phyloP scores from a whole-genome alignment of 164 flowering plant genomes.

The Vitis rupestris region DNA sequence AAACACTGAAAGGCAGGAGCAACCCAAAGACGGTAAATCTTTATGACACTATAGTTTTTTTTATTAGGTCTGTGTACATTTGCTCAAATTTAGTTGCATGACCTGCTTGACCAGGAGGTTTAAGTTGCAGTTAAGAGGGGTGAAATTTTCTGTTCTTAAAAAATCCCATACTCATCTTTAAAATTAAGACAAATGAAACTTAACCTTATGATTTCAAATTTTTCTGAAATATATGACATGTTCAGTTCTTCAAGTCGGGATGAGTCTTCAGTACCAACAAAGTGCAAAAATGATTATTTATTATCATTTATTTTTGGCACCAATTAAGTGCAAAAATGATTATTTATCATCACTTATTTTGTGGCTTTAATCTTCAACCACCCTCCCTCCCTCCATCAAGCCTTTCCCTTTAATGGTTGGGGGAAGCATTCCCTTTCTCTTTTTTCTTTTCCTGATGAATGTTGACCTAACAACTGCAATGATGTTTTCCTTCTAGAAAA shows the following conservation, averaged over 20 bases:
- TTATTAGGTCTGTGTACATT: not conserved
- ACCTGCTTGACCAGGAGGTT: not conserved
- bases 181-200: too few species aligned
- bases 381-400: not conserved
- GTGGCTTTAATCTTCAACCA: not conserved
- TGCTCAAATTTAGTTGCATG: not conserved
- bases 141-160: too few species aligned
- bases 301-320: too few species aligned
- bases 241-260: too few species aligned
- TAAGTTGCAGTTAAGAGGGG: too few species aligned
- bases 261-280: too few species aligned
- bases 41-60: not conserved
- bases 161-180: too few species aligned
- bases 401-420: not conserved
- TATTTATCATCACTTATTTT: too few species aligned
- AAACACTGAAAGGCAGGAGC: conserved; percentile 34
- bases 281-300: too few species aligned
- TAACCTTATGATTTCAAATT: too few species aligned
- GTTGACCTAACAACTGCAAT: not conserved
- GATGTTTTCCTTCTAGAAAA: not conserved
- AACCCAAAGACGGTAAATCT: conserved; percentile 24
- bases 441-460: not conserved
- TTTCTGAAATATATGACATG: too few species aligned
- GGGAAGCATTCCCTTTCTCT: not conserved
- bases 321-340: too few species aligned